Percentiles rank a stretch among this genome's conserved stretches.
phyloP scores from a whole-genome alignment of 805 yeast genomes.

The Metahyphopichia silvanorum region DNA sequence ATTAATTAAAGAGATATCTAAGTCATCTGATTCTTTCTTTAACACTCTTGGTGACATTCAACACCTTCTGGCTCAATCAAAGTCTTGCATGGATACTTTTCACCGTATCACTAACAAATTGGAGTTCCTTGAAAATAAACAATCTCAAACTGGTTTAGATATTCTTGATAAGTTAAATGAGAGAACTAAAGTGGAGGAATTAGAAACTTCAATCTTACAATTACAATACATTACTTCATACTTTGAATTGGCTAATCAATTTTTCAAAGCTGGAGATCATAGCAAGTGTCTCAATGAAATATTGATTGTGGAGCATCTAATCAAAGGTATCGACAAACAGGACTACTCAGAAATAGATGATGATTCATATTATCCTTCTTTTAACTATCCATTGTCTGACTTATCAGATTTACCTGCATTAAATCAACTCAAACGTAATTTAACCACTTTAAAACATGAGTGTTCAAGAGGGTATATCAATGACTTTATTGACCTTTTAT shows the following conservation, averaged over 20 bases:
- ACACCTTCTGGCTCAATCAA: slow-evolving; percentile 54
- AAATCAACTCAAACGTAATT: slow-evolving; percentile 45
- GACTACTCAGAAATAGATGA: slow-evolving; percentile 12
- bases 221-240: slow-evolving; percentile 34
- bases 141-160: slow-evolving; percentile 49
- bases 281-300: slow-evolving; percentile 56
- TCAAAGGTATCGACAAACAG: slow-evolving; percentile 26
- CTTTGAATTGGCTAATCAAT: slow-evolving; percentile 32
- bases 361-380: slow-evolving; percentile 17
- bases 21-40: slow-evolving; percentile 81
- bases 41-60: slow-evolving; percentile 78
- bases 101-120: slow-evolving; percentile 46
- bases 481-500: slow-evolving; percentile 51
- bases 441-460: slow-evolving; percentile 54
- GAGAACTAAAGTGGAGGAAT: slow-evolving; percentile 54
- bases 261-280: slow-evolving; percentile 44
- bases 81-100: slow-evolving; percentile 46
- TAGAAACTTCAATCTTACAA: slow-evolving; percentile 63
- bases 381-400: slow-evolving; percentile 34
- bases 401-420: slow-evolving; percentile 50
- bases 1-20: slow-evolving; percentile 76
- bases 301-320: slow-evolving; percentile 53
- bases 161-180: slow-evolving; percentile 49
- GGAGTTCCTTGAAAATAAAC: slow-evolving; percentile 42
- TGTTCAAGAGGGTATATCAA: slow-evolving; percentile 68